Conservation (phyloP, 345 rosid genomes). For the Xanthoceras sorbifolium region DNA sequence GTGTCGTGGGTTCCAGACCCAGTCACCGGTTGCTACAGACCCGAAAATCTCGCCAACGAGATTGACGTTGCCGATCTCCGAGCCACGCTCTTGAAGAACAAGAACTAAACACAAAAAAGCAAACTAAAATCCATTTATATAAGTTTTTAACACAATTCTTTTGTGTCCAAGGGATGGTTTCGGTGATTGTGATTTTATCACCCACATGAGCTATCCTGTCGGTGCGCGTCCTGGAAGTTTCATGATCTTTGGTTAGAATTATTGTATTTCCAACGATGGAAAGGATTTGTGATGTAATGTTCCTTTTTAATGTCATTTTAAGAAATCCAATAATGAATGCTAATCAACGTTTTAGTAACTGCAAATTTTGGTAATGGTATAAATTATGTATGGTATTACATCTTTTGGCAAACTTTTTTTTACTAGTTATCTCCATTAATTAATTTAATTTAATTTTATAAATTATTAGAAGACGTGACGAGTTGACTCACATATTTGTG, state of each 20-base stretch:
- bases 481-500: too few species aligned
- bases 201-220: not conserved
- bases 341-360: not conserved
- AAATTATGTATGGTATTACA: too few species aligned
- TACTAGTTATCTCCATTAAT: too few species aligned
- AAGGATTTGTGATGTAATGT: not conserved
- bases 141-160: not conserved
- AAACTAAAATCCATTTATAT: too few species aligned
- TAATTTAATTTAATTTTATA: too few species aligned
- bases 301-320: not conserved
- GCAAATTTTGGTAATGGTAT: too few species aligned
- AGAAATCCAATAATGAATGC: not conserved
- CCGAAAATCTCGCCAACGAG: conserved; percentile 63
- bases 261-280: not conserved
- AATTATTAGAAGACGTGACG: too few species aligned
- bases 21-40: conserved; percentile 79
- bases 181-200: not conserved
- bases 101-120: conserved; percentile 31
- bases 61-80: conserved; percentile 71
- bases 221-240: not conserved
- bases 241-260: not conserved
- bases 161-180: not conserved
- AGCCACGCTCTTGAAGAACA: conserved; percentile 62
- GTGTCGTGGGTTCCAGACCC: conserved; percentile 87
- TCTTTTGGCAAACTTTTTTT: too few species aligned